Evolutionary conservation across 192 early-diverging fungal genomes (phyloP).

Genomic region (Phlyctochytrium bullatum): DNA sequence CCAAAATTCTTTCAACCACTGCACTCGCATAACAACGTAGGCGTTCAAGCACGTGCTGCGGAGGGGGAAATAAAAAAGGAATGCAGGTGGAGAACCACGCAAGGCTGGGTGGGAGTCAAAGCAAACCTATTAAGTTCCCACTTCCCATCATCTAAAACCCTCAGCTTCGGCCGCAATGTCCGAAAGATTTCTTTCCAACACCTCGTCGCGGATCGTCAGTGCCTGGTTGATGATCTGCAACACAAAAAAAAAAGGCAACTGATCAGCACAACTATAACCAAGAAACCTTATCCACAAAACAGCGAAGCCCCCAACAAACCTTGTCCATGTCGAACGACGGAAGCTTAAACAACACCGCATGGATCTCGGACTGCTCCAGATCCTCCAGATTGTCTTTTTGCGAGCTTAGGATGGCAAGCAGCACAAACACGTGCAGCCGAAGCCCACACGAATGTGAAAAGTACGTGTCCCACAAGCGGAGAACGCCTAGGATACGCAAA

Average conservation of each 20-base stretch:
- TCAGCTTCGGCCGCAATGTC: constrained; percentile 1
- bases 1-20: too few relatives aligned
- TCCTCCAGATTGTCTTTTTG: constrained; percentile 80
- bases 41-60: too few relatives aligned
- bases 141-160: neutral
- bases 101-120: too few relatives aligned
- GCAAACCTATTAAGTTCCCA: too few relatives aligned
- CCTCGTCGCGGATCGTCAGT: constrained; percentile 18
- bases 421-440: constrained; percentile 77
- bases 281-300: neutral
- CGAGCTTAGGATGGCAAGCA: constrained; percentile 67
- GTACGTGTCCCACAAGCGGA: constrained; percentile 89
- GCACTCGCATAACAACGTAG: too few relatives aligned
- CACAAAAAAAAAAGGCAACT: neutral
- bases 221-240: constrained; percentile 24
- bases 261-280: neutral
- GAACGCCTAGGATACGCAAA: constrained; percentile 38
- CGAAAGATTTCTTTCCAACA: constrained; percentile 13
- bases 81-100: too few relatives aligned
- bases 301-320: constrained; percentile 1
- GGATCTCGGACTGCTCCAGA: constrained; percentile 87
- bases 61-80: too few relatives aligned
- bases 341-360: constrained; percentile 74
- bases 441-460: constrained; percentile 75
- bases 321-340: constrained; percentile 50